Conservation (phyloP, 1,284 basidiomycete species). For the Puccinia hordei region DNA sequence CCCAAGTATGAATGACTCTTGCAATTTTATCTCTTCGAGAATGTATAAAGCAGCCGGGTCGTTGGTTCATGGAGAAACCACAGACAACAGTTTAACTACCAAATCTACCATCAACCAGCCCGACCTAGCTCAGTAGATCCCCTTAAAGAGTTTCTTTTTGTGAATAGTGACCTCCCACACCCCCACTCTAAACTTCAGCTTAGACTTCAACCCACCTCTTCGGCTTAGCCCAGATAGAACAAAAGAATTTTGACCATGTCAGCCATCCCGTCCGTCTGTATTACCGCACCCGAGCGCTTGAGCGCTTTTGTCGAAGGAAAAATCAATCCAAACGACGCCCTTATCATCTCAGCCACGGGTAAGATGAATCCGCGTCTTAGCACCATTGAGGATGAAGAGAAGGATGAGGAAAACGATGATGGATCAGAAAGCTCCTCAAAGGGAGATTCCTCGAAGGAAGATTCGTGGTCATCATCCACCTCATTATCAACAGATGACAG, state of each 20-base stretch:
- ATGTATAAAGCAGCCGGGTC: neutral
- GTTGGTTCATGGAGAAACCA: neutral
- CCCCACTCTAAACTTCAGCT: neutral
- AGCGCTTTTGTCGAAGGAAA: constrained; percentile 11
- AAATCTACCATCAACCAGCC: too few species aligned
- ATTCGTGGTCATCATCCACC: constrained; percentile 11
- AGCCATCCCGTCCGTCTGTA: neutral
- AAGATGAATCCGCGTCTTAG: neutral
- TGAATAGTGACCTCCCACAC: neutral
- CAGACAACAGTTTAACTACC: neutral
- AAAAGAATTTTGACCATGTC: neutral
- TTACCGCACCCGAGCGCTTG: neutral
- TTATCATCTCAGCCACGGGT: neutral
- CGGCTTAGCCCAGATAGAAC: neutral
- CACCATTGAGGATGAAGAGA: neutral
- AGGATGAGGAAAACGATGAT: neutral
- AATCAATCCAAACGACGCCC: neutral
- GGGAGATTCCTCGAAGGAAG: too few species aligned
- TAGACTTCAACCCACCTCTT: neutral
- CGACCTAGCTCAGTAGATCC: neutral
- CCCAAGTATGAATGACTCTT: neutral
- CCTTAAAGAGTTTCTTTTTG: neutral
- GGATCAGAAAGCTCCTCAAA: neutral
- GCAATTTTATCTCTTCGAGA: neutral
- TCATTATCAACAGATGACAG: neutral